Evolutionary conservation across 345 rosid species (phyloP), one percentile per base, ranked within the genome.

Genomic region (Moricandia arvensis): DNA sequence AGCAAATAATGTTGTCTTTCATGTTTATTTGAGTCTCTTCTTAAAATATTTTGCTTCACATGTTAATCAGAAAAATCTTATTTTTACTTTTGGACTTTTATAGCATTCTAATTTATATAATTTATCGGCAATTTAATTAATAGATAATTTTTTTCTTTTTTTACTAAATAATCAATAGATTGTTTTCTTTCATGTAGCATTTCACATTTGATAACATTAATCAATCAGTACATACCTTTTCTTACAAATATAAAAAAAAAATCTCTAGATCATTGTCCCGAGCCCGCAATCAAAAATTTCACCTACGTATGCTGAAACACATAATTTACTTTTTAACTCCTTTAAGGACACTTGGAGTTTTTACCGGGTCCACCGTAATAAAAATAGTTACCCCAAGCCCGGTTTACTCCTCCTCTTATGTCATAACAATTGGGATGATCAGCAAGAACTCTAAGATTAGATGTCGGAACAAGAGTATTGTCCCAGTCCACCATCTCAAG

Each of bases 351-450:
- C 61, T 83, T 85, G 1, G 83, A 83, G 66, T 90, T 95, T 85
- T 85, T 87, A 76, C 99, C 99, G 13, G 98, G 98, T 37, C 99
- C 99, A 34, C 99, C 99, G 17, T 90, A 95, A 78, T 92, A 94
- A 85, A 93, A 90, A 76, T 87, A 90, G 75, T 87, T 87, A 13
- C 98, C 99, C 98, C 99, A 95, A 75, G 86, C 96, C 64, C 83
- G 80, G 72, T 88, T 95, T 26, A 84, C 81, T 1, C 96, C 97
- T 70, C 92, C 94, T 87, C 84, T 91, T 18, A 96, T 93, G 59
- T 93, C 88, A 69, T 96, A 96, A 84, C 99, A 93, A 59, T 85
- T 87, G 0, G 98, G 91, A 73, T 87, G 93, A 77, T 96, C 99
- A 4, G 99, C 99, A 60, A 93, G 63, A 2, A 96, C 93, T 75